These are phyloP conservation scores for Patellifolia procumbens DNA, from an alignment of 179 eudicot genomes.

Conservation along the genomic window DNA sequence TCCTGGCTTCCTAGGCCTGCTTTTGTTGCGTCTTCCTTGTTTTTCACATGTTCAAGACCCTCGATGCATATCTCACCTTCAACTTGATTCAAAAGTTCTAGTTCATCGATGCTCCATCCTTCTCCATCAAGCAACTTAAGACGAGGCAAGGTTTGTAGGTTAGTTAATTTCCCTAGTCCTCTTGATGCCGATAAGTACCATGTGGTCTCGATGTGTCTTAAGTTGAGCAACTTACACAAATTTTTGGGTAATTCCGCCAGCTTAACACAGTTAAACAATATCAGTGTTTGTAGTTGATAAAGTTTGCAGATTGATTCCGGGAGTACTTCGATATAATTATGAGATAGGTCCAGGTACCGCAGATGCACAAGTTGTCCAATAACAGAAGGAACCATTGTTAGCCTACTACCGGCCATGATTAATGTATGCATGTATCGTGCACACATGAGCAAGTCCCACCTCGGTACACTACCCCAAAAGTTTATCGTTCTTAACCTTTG, in stretches of 20 bases:
- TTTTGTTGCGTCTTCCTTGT: constrained; percentile 6
- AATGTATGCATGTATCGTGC: constrained; percentile 6
- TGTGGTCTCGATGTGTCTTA: background rate
- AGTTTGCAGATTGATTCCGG: background rate
- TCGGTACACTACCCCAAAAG: background rate
- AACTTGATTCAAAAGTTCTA: too few relatives aligned
- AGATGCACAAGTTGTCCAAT: constrained; percentile 9
- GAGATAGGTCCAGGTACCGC: constrained; percentile 8
- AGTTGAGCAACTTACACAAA: background rate
- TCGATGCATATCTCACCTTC: too few relatives aligned
- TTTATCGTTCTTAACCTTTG: background rate
- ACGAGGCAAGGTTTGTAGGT: background rate
- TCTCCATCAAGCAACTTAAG: background rate
- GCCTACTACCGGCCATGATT: background rate
- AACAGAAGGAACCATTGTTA: constrained; percentile 6
- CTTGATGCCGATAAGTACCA: background rate
- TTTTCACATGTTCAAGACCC: background rate
- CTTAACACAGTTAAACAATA: background rate
- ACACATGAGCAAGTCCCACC: background rate
- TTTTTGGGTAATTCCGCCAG: background rate
- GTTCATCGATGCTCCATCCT: too few relatives aligned
- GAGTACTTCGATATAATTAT: background rate
- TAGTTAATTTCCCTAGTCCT: background rate
- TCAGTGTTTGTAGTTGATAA: constrained; percentile 3
- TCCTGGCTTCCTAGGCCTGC: background rate